Conservation (phyloP, 257 asterid genomes). For the Solanum corneliomulleri region DNA sequence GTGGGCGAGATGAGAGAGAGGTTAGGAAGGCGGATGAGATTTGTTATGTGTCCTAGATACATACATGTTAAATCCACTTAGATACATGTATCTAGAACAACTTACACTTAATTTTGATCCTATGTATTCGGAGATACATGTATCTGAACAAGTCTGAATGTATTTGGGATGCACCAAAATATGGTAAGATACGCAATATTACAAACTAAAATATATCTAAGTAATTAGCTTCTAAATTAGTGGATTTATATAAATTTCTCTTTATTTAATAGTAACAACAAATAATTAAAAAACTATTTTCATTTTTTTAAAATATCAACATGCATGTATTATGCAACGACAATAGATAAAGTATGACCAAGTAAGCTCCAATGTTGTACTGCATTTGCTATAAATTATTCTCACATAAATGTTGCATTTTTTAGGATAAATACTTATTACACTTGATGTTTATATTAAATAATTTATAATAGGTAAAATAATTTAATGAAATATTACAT, state of each 20-base stretch:
- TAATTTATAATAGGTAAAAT: neutral
- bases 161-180: neutral
- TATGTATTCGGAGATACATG: neutral
- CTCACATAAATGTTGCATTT: neutral
- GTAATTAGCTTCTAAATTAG: neutral
- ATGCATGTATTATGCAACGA: too few species aligned
- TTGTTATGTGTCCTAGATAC: neutral
- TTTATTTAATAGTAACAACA: too few species aligned
- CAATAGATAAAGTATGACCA: too few species aligned
- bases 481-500: neutral
- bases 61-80: too few species aligned
- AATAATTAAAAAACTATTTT: too few species aligned
- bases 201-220: too few species aligned
- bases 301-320: neutral
- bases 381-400: too few species aligned
- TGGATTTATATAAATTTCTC: neutral
- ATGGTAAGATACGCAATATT: neutral
- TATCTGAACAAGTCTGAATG: too few species aligned
- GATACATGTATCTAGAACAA: neutral
- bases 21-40: neutral
- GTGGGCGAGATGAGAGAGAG: neutral
- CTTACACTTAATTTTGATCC: too few species aligned
- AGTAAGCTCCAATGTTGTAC: too few species aligned
- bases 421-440: neutral
- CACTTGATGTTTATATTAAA: neutral